Percentiles rank a stretch among this genome's conserved stretches.
phyloP scores from a whole-genome alignment of 768 basidiomycete species.

The Collybia nuda region DNA sequence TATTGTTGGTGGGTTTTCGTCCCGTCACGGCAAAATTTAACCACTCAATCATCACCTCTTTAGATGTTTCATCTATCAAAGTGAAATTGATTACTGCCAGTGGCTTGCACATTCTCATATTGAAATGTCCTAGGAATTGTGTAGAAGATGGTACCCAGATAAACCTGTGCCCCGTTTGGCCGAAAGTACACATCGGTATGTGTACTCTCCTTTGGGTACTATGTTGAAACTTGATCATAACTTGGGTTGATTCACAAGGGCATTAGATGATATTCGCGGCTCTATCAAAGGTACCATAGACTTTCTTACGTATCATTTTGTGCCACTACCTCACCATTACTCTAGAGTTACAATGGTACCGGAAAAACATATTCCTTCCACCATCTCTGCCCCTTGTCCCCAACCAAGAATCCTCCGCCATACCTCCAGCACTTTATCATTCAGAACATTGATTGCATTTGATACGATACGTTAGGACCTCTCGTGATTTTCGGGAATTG shows the following conservation, averaged over 20 bases:
- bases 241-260: constrained; percentile 40
- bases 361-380: constrained; percentile 66
- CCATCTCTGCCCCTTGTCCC: constrained; percentile 11
- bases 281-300: constrained; percentile 66
- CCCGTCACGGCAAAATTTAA: neutral
- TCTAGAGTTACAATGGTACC: constrained; percentile 79
- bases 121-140: constrained; percentile 54
- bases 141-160: constrained; percentile 68
- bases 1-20: constrained; percentile 60
- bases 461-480: too few relatives aligned
- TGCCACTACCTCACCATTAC: neutral
- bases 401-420: neutral
- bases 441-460: too few relatives aligned
- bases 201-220: constrained; percentile 6
- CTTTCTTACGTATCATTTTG: neutral
- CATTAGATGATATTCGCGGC: constrained; percentile 76
- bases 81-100: constrained; percentile 28
- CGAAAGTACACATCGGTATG: constrained; percentile 60
- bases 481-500: too few relatives aligned
- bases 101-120: too few relatives aligned
- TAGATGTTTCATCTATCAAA: constrained; percentile 86
- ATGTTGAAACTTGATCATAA: neutral
- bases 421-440: neutral
- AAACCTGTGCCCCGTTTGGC: constrained; percentile 27
- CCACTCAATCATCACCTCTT: neutral